Evolutionary conservation across 768 basidiomycete species (phyloP), one percentile per base, ranked within the genome.

Genomic region (Trametes cubensis): DNA sequence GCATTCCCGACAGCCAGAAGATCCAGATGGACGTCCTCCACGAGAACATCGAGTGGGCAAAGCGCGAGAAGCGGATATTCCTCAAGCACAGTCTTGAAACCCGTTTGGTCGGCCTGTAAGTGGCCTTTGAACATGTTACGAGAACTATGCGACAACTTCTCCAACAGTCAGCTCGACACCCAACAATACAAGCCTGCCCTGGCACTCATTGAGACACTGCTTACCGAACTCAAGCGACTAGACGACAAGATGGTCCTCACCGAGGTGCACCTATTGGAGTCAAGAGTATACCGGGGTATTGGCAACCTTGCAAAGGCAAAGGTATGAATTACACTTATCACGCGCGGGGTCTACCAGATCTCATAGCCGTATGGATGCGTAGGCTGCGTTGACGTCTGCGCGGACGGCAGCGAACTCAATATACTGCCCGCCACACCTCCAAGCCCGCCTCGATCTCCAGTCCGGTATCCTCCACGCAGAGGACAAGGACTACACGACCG

Each of bases 201-300:
- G 15, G 69, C 83, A 0, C 82, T 94, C 52, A 95, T 98, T 64
- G 94, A 95, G 62, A 79, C 81, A 0, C 84, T 99, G n/a, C 81
- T 98, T 38, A 88, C 88, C 1, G 97, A 98, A 74, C 84, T 99
- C 20, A 94, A 92, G 75, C 85, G 88, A 25, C 79, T 99, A 26
- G 96, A 99, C 73, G 97, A 98, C 78, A 98, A 98, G 80, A 90
- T 96, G 85, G 92, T 98, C 63, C 81, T 99, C 30, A 98, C 95
- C 3, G 96, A 98, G 72, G 95, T 98, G 0, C 95, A 96, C 69
- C 82, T 99, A 10, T 83, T 98, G 41, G 96, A 99, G 76, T 92
- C 92, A 60, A 79, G 94, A 46, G 93, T 95, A 1, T 93, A 95
- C 71, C 86, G 94, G 62, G 94, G 92, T 1, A 85, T 94, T 58